A percentile compares a stretch with the other conserved stretches of the same genome.
Evolutionary conservation across 768 basidiomycete genomes (phyloP).

Genomic region (Saitozyma sp.): DNA sequence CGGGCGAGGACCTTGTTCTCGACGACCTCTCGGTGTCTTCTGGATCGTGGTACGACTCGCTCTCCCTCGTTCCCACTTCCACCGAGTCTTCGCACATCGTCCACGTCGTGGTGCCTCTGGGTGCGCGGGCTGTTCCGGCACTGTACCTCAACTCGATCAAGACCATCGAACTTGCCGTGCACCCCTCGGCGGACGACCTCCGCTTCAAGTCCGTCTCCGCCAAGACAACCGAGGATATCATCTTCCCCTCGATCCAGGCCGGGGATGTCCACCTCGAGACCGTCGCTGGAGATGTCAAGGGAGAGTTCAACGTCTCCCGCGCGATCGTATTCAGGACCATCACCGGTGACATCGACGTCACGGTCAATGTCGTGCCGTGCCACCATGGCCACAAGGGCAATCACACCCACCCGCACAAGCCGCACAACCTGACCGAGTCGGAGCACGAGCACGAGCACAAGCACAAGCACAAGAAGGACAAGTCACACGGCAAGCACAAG

Average conservation of each 20-base stretch:
- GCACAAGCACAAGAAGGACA: constrained; percentile 16
- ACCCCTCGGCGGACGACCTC: background rate
- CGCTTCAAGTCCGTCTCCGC: background rate
- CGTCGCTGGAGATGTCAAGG: constrained; percentile 19
- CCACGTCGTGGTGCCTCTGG: background rate
- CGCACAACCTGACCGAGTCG: constrained; percentile 7
- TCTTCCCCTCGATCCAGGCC: background rate
- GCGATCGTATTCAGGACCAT: constrained; percentile 25
- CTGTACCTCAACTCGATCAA: background rate
- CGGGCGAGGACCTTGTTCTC: background rate
- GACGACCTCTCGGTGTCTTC: background rate
- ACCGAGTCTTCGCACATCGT: background rate
- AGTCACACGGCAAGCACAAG: constrained; percentile 9
- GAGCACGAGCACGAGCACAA: constrained; percentile 8
- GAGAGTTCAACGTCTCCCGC: constrained; percentile 34
- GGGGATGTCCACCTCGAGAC: constrained; percentile 18
- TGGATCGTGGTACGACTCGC: no score
- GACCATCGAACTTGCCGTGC: background rate
- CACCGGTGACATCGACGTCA: constrained; percentile 37
- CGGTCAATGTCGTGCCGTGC: constrained; percentile 26
- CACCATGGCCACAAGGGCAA: constrained; percentile 3
- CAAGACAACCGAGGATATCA: background rate
- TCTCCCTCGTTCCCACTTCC: no score
- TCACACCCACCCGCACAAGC: constrained; percentile 7
- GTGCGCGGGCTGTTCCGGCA: background rate